phyloP scores from a whole-genome alignment of 2,329 filamentous ascomycete species.

The Cadophora malorum region DNA sequence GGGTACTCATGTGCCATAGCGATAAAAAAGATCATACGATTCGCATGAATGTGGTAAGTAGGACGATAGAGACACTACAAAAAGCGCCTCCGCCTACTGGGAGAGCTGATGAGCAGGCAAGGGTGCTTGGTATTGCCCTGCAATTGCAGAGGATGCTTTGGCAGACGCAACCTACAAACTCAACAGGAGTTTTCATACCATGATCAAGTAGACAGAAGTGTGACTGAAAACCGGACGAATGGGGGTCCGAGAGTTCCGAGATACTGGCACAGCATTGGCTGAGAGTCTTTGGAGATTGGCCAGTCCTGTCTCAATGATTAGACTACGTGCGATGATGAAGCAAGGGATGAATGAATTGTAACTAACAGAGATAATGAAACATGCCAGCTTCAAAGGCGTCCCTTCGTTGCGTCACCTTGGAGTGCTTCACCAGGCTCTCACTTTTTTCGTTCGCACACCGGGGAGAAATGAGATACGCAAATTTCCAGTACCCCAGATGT shows the following conservation, averaged over 20 bases:
- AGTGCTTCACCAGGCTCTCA: too few species aligned
- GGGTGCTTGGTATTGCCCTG: constrained; percentile 2
- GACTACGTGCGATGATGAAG: neutral
- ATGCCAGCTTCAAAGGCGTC: too few species aligned
- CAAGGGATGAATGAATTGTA: neutral
- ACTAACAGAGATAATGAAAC: too few species aligned
- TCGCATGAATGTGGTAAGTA: constrained; percentile 5
- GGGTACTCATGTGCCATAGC: constrained; percentile 8
- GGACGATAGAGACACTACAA: constrained; percentile 5
- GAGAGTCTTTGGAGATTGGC: neutral
- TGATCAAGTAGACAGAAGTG: constrained; percentile 5
- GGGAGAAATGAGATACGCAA: neutral
- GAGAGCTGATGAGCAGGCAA: neutral
- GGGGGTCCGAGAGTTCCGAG: neutral
- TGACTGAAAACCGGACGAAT: neutral
- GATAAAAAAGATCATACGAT: constrained; percentile 1
- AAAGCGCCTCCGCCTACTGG: neutral
- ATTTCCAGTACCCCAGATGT: neutral
- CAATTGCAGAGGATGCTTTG: neutral
- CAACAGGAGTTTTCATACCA: neutral
- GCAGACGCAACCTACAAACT: neutral
- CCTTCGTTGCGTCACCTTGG: too few species aligned
- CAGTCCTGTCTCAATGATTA: neutral
- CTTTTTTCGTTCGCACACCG: neutral
- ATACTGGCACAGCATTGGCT: neutral